Evolutionary conservation across 1,284 basidiomycete species (phyloP).

Genomic region (Fomitopsis palustris): DNA sequence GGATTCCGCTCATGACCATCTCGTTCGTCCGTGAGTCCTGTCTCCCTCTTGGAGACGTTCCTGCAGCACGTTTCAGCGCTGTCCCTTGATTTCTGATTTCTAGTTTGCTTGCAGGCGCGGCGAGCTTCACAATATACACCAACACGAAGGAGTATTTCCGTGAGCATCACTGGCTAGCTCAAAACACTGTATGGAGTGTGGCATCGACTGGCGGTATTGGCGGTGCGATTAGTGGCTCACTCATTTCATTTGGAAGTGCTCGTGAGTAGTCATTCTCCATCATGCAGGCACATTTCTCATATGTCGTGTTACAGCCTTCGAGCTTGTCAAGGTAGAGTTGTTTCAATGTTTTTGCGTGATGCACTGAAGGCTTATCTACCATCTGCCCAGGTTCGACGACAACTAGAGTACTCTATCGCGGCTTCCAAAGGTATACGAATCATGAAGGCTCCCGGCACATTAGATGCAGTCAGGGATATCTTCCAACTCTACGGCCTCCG

Average conservation of each 20-base stretch:
- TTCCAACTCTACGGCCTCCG: constrained; percentile 60
- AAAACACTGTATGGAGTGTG: constrained; percentile 62
- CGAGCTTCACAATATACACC: constrained; percentile 93
- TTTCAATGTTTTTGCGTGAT: neutral
- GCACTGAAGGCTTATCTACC: neutral
- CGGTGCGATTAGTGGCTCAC: constrained; percentile 78
- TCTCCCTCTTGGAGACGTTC: neutral
- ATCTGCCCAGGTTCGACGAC: constrained; percentile 68
- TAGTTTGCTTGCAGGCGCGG: constrained; percentile 53
- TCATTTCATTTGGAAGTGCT: constrained; percentile 82
- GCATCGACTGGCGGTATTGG: constrained; percentile 71
- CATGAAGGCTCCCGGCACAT: constrained; percentile 68
- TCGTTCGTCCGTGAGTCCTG: constrained; percentile 84
- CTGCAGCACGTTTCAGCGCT: too few species aligned
- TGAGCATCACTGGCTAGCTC: constrained; percentile 53
- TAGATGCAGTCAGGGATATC: constrained; percentile 71
- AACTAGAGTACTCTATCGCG: constrained; percentile 93
- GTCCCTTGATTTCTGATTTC: constrained; percentile 11
- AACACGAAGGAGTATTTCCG: constrained; percentile 83
- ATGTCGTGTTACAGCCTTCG: constrained; percentile 64
- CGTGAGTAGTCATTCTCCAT: constrained; percentile 50
- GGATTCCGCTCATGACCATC: constrained; percentile 95
- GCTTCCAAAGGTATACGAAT: constrained; percentile 68
- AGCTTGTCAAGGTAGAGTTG: constrained; percentile 83
- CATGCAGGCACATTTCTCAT: constrained; percentile 3